Conservation (phyloP, 2,329 filamentous ascomycete species). For the Pyrenophora teres region DNA sequence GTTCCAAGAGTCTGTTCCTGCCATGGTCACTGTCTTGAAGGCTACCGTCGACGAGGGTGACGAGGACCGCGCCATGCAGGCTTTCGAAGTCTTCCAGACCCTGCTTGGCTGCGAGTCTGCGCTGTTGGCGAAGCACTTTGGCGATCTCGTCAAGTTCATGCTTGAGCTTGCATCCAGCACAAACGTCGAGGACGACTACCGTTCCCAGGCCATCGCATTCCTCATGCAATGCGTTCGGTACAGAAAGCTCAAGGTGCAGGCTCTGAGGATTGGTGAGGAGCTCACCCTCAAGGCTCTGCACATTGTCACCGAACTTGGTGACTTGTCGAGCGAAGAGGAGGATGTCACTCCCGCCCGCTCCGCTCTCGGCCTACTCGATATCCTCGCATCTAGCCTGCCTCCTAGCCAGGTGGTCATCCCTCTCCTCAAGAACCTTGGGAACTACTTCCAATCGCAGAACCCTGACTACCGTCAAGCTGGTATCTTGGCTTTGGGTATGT, state of each 20-base stretch:
- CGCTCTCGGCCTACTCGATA: slow-evolving; percentile 84
- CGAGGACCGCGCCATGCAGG: slow-evolving; percentile 85
- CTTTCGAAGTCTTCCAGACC: slow-evolving; percentile 97
- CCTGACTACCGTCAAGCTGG: slow-evolving; percentile 84
- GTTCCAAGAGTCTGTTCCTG: slow-evolving; percentile 80
- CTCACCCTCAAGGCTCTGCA: slow-evolving; percentile 86
- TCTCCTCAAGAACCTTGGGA: slow-evolving; percentile 81
- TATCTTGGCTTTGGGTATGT: slow-evolving; percentile 89
- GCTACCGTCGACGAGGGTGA: slow-evolving; percentile 77
- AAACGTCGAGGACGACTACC: slow-evolving; percentile 78
- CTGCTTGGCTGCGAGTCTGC: slow-evolving; percentile 87
- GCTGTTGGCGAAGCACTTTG: slow-evolving; percentile 82
- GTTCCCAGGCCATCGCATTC: slow-evolving; percentile 90
- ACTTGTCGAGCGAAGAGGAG: slow-evolving; percentile 73
- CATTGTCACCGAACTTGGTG: slow-evolving; percentile 86
- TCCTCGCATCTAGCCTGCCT: slow-evolving; percentile 84
- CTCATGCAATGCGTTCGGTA: slow-evolving; percentile 90
- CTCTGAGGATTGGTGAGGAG: slow-evolving; percentile 81
- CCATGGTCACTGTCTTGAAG: slow-evolving; percentile 90
- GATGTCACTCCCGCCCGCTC: slow-evolving; percentile 84
- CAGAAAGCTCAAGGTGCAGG: slow-evolving; percentile 94
- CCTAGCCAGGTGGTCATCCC: slow-evolving; percentile 94
- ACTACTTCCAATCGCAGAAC: slow-evolving; percentile 75
- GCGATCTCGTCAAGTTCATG: slow-evolving; percentile 92
- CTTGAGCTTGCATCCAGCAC: slow-evolving; percentile 80